Evolutionary conservation across 2,329 filamentous ascomycete species (phyloP), one percentile per base, ranked within the genome.

Genomic region (Plenodomus biglobosus): DNA sequence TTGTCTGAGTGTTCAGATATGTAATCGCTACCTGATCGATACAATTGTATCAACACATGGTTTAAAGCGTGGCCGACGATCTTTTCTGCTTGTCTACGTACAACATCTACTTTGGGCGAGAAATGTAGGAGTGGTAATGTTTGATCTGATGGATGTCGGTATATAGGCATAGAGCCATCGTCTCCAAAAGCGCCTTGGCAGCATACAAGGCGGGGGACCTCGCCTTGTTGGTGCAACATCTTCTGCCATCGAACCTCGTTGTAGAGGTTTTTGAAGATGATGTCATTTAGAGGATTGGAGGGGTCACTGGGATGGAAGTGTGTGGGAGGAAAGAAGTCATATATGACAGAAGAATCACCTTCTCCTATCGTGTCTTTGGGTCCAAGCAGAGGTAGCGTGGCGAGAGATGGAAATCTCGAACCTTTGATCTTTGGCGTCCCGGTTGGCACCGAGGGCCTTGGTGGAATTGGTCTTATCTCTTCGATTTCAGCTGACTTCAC

Each of bases 1-100:
- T 99, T 99, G 70, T 99, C 94, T 34, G 90, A 95, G 66, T 99
- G 94, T 68, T 99, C 94, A 0, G 90, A 94, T 53, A 99, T 99
- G 68, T 90, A 90, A 72, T 99, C 94, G 40, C 83, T 84, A 2
- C 92, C 90, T 58, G 82, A 81, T n/a, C 94, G 88, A 66, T 99
- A 99, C 48, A 91, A 82, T 66, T 99, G 94, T 38, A 99, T 95
- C 40, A 99, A 76, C 1, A 86, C 92, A 68, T 99, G 94, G 64
- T 99, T 99, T 36, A 99, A 74, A 1, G 82, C 76, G 63, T 97
- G 94, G 0, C 88, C 87, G 1, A 95, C 79, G 15, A 83, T 76
- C 46, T 80, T 78, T 69, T 96, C 90, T 0, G 90, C 86, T 45
- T 81, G 80, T 13, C 74, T 69, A 50, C 86, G 85, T 49, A 97